phyloP scores from a whole-genome alignment of 176 grass and related monocot species.

The Eleusine indica region DNA sequence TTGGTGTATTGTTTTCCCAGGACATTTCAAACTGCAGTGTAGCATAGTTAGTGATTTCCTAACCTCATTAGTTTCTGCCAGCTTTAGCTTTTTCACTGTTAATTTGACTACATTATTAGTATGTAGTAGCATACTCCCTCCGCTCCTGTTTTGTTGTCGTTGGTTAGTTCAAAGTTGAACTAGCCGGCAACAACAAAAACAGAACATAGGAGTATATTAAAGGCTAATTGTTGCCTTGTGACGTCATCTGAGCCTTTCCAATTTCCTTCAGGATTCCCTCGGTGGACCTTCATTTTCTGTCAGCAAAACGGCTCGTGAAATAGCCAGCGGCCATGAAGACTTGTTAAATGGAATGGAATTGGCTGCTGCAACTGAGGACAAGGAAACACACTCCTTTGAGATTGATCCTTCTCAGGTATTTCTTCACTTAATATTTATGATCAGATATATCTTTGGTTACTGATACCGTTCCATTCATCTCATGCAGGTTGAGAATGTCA shows the following conservation, averaged over 20 bases:
- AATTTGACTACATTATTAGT: conserved; percentile 9
- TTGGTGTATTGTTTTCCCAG: neutral
- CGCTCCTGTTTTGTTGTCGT: too few relatives aligned
- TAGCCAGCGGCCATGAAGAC: conserved; percentile 68
- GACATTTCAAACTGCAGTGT: neutral
- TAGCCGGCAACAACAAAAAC: too few relatives aligned
- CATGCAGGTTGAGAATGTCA: conserved; percentile 84
- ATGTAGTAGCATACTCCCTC: neutral
- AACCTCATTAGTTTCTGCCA: neutral
- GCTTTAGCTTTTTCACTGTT: conserved; percentile 3
- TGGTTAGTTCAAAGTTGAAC: too few relatives aligned
- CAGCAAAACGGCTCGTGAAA: conserved; percentile 72
- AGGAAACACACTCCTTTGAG: conserved; percentile 91
- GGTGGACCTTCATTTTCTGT: conserved; percentile 59
- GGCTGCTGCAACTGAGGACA: conserved; percentile 88
- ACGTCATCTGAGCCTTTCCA: conserved; percentile 6
- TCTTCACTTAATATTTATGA: conserved; percentile 14
- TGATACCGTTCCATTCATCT: conserved; percentile 23
- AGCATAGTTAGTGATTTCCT: conserved; percentile 1
- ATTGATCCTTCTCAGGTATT: conserved; percentile 75
- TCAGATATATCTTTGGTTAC: conserved; percentile 4
- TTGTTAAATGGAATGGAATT: conserved; percentile 75
- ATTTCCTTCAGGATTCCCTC: conserved; percentile 67
- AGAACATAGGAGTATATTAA: too few relatives aligned
- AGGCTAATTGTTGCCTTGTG: neutral